phyloP scores from a whole-genome alignment of 306 rosid species.

The Pyrus betulifolia region DNA sequence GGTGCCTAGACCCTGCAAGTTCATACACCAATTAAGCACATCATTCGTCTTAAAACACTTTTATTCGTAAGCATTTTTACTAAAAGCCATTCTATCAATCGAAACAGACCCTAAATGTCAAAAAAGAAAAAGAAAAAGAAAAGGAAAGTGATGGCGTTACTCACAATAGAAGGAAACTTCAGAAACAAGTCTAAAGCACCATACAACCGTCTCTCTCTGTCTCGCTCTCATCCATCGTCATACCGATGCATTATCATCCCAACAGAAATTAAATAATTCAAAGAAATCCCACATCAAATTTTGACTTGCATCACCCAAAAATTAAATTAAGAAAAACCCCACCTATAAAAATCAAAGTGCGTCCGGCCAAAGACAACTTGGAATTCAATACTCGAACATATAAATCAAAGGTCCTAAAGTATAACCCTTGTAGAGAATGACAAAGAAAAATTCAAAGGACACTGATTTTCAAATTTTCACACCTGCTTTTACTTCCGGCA shows the following conservation, averaged over 20 bases:
- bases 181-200: background rate
- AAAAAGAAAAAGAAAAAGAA: background rate
- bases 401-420: background rate
- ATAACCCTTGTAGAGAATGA: background rate
- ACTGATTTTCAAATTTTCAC: background rate
- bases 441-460: background rate
- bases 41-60: background rate
- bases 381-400: background rate
- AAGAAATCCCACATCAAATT: background rate
- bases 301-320: background rate
- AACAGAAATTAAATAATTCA: background rate
- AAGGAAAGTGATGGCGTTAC: background rate
- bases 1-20: constrained; percentile 23
- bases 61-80: too few relatives aligned
- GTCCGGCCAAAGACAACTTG: background rate
- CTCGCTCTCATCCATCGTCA: background rate
- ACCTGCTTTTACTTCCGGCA: background rate
- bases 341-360: background rate
- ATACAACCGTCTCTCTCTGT: background rate
- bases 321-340: background rate
- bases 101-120: too few relatives aligned
- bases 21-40: constrained; percentile 26
- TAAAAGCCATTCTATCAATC: too few relatives aligned
- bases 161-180: background rate
- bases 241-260: background rate